Percentiles rank a stretch among this genome's conserved stretches.
Conservation (phyloP, 331 rosid species). For the Saraca asoca region DNA sequence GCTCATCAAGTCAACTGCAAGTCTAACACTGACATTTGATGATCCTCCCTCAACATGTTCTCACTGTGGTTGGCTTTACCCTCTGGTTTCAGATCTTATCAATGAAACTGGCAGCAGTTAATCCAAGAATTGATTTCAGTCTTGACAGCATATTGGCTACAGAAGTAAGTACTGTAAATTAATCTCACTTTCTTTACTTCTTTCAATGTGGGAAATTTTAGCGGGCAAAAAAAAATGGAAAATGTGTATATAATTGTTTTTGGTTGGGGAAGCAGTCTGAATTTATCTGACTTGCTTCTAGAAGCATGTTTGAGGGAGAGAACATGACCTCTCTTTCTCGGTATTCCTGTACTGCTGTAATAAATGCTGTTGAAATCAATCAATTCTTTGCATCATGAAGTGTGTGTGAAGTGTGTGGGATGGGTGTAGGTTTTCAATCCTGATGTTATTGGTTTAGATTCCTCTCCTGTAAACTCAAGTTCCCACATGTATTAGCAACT, state of each 20-base stretch:
- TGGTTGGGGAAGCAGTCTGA: conserved; percentile 4
- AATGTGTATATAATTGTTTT: conserved; percentile 18
- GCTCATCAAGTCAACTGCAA: not conserved
- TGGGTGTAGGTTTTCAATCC: conserved; percentile 1
- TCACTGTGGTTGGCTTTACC: conserved; percentile 33
- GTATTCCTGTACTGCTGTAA: conserved; percentile 16
- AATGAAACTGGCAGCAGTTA: conserved; percentile 90
- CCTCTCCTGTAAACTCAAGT: not conserved
- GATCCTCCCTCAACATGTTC: conserved; percentile 31
- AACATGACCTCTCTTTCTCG: conserved; percentile 3
- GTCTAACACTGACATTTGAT: not conserved
- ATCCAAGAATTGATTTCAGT: conserved; percentile 85
- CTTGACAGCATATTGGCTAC: conserved; percentile 73
- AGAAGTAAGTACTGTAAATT: conserved; percentile 63
- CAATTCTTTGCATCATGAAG: not conserved
- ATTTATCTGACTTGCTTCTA: conserved; percentile 18
- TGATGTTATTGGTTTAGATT: not conserved
- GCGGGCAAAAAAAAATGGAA: not conserved
- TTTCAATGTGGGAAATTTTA: not conserved
- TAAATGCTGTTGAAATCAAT: not conserved
- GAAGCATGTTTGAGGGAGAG: conserved; percentile 4
- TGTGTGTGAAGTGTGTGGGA: not conserved
- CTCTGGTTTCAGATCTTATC: conserved; percentile 78
- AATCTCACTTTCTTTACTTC: conserved; percentile 10
- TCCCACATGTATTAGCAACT: not conserved